A percentile compares a stretch with the other conserved stretches of the same genome.
These are phyloP conservation scores for Lentinus polychrous DNA, from an alignment of 1,284 basidiomycete genomes.

Conservation along the genomic window DNA sequence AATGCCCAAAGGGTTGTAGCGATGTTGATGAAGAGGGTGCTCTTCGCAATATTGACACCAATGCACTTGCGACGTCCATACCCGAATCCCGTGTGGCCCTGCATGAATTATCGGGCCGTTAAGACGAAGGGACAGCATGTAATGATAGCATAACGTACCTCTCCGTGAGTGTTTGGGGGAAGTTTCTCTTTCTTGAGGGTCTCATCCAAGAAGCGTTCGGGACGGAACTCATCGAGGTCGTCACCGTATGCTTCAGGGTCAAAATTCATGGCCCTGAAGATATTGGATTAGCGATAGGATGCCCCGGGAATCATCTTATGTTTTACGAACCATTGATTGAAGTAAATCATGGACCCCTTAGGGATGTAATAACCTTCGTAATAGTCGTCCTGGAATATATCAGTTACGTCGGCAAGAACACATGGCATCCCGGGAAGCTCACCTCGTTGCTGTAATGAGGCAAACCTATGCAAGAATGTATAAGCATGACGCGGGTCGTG, in stretches of 20 bases:
- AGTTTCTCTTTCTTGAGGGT: conserved; percentile 6
- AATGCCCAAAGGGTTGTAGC: conserved; percentile 16
- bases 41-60: conserved; percentile 14
- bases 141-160: not conserved
- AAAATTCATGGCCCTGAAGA: conserved; percentile 21
- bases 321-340: conserved; percentile 37
- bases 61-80: conserved; percentile 13
- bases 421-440: not conserved
- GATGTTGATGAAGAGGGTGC: conserved; percentile 14
- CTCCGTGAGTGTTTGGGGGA: conserved; percentile 6
- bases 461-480: not conserved
- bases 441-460: conserved; percentile 5
- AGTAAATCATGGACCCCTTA: conserved; percentile 33
- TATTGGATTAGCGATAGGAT: not conserved
- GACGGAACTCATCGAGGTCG: conserved; percentile 18
- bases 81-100: conserved; percentile 9
- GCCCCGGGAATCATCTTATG: no score
- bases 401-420: not conserved
- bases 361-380: conserved; percentile 39
- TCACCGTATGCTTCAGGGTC: conserved; percentile 16
- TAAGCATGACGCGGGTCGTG: not conserved
- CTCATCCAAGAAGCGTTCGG: conserved; percentile 19
- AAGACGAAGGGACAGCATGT: not conserved
- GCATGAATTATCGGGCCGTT: not conserved
- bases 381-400: conserved; percentile 27